These are phyloP conservation scores for Paraurostyla sp. DNA, from an alignment of 73 alveolate species.

Conservation along the genomic window DNA sequence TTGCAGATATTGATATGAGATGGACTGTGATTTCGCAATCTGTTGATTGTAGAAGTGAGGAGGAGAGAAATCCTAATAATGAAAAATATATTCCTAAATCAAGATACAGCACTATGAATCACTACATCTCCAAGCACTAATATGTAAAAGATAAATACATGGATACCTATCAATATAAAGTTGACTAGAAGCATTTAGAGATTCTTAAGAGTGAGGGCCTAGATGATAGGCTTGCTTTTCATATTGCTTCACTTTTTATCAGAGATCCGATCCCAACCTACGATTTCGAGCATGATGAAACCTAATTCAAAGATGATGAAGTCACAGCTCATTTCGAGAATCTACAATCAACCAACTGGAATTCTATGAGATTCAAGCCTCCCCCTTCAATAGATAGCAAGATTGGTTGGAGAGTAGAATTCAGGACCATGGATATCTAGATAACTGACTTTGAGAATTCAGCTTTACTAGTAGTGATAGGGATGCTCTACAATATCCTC, in stretches of 20 bases:
- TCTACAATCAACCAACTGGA: slow-evolving; percentile 97
- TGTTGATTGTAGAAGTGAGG: slow-evolving; percentile 95
- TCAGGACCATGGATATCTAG: slow-evolving; percentile 96
- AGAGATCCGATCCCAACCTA: slow-evolving; percentile 92
- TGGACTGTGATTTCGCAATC: slow-evolving; percentile 93
- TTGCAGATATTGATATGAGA: slow-evolving; percentile 91
- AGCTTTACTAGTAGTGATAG: slow-evolving; percentile 66
- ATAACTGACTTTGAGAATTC: slow-evolving; percentile 96
- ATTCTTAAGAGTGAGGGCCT: slow-evolving; percentile 73
- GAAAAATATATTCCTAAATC: slow-evolving; percentile 87
- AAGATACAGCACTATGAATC: slow-evolving; percentile 89
- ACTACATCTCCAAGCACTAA: slow-evolving; percentile 85
- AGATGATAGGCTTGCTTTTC: slow-evolving; percentile 90
- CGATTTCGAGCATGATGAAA: slow-evolving; percentile 69
- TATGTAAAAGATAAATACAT: slow-evolving; percentile 67
- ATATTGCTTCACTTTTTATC: slow-evolving; percentile 87
- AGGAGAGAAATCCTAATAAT: slow-evolving; percentile 86
- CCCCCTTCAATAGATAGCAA: slow-evolving; percentile 93
- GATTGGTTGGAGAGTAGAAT: slow-evolving; percentile 97
- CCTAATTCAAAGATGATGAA: slow-evolving; percentile 77
- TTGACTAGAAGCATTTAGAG: slow-evolving; percentile 80
- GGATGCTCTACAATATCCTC: slow-evolving; percentile 61
- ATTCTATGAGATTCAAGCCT: slow-evolving; percentile 97
- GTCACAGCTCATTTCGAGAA: slow-evolving; percentile 97
- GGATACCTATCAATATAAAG: slow-evolving; percentile 77